Base-by-base conservation (phyloP, 2,329 filamentous ascomycete genomes). In the Diaporthe sp. region DNA sequence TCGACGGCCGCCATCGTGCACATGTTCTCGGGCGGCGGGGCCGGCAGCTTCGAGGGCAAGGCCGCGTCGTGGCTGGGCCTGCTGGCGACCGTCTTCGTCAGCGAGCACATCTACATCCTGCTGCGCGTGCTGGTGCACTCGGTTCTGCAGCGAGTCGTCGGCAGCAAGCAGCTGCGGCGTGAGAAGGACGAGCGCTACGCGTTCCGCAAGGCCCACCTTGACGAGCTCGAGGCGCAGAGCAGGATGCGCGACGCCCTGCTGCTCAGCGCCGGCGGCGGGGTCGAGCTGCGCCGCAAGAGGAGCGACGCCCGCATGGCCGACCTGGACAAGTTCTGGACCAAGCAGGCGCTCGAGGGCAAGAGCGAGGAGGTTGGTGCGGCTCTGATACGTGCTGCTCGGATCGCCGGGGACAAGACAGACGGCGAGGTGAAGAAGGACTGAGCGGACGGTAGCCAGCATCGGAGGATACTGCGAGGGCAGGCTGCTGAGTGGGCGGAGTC, bases 1-100 rank as follows among this genome's bases (percentile, higher is more conserved):
- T 93, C 92, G 10, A 93, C 91, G 0, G 91, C 92, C 0, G 92
- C 93, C 0, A 89, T 95, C 35, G 92, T 94, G 4, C 94, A 95
- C 81, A 89, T 95, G 80, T 95, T 95, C 82, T 90, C 90, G 76
- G 78, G 76, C 38, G 89, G 71, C 80, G 42, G 25, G 17, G 78
- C 76, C 38, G 89, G 72, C 30, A 86, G 76, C 83, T 61, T 61
- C 25, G 58, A 61, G 58, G 88, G 93, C 76, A 33, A 17, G 47
- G 30, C 55, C 30, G 40, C 54, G 2, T 89, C 87, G 73, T 92
- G 89, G 81, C 92, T 90, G 86, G 91, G 89, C 0, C 85, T 95
- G 0, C 88, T 95, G 13, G 86, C 95, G 33, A 89, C 90, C 0
- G 91, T 95, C 54, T 93, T 95, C 81, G 88, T 94, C 80, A 91